Percentiles rank a stretch among this genome's conserved stretches.
Evolutionary conservation across 2,329 filamentous ascomycete genomes (phyloP).

Genomic region (Arachnopeziza araneosa): DNA sequence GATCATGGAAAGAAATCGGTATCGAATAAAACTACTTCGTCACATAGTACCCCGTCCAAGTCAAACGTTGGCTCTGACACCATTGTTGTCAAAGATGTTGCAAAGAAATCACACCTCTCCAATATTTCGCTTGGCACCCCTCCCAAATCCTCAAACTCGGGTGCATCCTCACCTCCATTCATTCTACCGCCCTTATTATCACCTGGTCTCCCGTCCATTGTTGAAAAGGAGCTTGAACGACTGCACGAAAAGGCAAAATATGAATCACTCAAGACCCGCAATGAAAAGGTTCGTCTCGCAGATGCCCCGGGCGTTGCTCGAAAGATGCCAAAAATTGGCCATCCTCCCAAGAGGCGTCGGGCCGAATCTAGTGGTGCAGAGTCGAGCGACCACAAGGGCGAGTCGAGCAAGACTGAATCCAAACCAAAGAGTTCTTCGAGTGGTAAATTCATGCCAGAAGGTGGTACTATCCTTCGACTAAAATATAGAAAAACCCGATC

Average conservation of each 20-base stretch:
- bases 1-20: conserved; percentile 7
- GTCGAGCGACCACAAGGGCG: conserved; percentile 13
- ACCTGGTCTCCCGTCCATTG: conserved; percentile 26
- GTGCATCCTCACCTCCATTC: conserved; percentile 15
- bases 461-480: conserved; percentile 7
- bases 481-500: conserved; percentile 26
- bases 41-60: conserved; percentile 18
- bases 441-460: neutral
- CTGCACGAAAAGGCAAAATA: conserved; percentile 15
- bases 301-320: conserved; percentile 30
- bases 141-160: neutral
- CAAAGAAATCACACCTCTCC: conserved; percentile 6
- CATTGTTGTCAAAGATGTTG: conserved; percentile 17
- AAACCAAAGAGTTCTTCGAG: neutral
- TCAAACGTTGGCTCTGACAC: conserved; percentile 14
- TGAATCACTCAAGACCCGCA: conserved; percentile 27
- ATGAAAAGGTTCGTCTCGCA: conserved; percentile 28
- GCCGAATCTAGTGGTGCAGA: conserved; percentile 8
- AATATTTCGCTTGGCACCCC: neutral
- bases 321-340: conserved; percentile 28
- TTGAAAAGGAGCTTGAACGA: conserved; percentile 27
- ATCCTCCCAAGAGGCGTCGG: conserved; percentile 24
- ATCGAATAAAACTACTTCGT: conserved; percentile 7
- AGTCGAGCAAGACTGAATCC: neutral
- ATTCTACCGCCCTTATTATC: conserved; percentile 27